Evolutionary conservation across 2,329 filamentous ascomycete species (phyloP), one percentile per base, ranked within the genome.

Genomic region (Scopulariopsis brevicaulis): DNA sequence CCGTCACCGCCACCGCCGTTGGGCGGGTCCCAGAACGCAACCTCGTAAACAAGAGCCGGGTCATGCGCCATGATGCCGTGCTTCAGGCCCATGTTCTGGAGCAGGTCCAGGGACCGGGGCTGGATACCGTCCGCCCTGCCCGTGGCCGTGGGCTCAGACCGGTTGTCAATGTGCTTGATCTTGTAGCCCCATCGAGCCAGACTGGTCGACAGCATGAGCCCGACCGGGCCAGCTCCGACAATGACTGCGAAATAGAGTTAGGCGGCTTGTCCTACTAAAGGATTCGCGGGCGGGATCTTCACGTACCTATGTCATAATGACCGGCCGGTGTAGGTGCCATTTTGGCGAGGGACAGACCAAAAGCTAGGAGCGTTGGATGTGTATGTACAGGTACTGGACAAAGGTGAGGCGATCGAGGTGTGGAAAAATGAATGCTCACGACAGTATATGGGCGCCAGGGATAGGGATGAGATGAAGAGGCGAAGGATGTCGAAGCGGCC

Each of bases 151-250:
- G 91, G 91, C 66, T 93, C 88, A 2, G 90, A 78, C 60, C 91
- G 82, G 73, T 95, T 96, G 74, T 96, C 92, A 67, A 96, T 90
- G 73, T 96, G 90, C 77, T 93, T 96, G 71, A 96, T 90, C 70
- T 84, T 90, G 78, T 96, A 96, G 22, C 92, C 92, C 90, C 91
- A 96, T 75, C 91, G 81, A 60, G 90, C 89, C 61, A 96, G 81
- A 68, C 89, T 93, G 34, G 91, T 91, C 10, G 90, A 94, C 25
- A 96, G 80, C 73, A 95, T 85, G 59, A 96, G 81, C 58, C 92
- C 92, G 48, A 92, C 90, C 4, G 92, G 92, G 18, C 92, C 92
- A 58, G 92, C 92, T 62, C 92, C 92, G 58, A 96, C 80, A 63
- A 96, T 91, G 64, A 96, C 90, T 83, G 81, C 24, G 34, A 12